phyloP scores from a whole-genome alignment of 139 green algal species.

The Trebouxia sp. region DNA sequence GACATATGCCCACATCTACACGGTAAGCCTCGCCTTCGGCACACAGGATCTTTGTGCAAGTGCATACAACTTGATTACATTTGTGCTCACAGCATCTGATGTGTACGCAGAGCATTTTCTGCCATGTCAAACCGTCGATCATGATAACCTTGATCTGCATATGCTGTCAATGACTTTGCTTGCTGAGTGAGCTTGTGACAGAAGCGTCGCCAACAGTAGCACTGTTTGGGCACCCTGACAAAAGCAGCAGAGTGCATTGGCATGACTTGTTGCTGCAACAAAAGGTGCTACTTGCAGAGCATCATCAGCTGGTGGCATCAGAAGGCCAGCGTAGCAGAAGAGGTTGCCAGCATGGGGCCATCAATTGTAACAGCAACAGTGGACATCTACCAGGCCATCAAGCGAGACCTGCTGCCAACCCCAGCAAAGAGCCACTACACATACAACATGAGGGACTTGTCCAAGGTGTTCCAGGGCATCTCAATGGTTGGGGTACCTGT shows the following conservation, averaged over 20 bases:
- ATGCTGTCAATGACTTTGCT: no score
- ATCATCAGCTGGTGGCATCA: conserved; percentile 77
- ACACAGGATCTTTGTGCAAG: no score
- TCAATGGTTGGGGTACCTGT: conserved; percentile 51
- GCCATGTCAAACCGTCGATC: no score
- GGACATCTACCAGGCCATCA: conserved; percentile 61
- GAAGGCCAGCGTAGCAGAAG: conserved; percentile 37
- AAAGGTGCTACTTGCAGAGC: conserved; percentile 44
- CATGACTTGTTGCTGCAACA: no score
- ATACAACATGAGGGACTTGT: conserved; percentile 83
- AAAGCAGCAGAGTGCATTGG: no score
- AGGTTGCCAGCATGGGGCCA: conserved; percentile 28
- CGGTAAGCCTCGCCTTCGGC: conserved; percentile 6
- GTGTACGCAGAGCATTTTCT: no score
- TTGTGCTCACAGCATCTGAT: no score
- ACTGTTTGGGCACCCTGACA: no score
- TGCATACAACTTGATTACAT: no score
- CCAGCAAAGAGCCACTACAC: conserved; percentile 83
- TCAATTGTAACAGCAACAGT: conserved; percentile 65
- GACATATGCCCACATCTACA: conserved; percentile 68
- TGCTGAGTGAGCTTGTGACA: no score
- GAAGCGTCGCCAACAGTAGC: no score
- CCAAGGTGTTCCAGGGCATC: conserved; percentile 66
- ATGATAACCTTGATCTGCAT: no score
- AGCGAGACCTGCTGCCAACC: conserved; percentile 73